Evolutionary conservation across 2,329 filamentous ascomycete genomes (phyloP), one percentile per base, ranked within the genome.

Genomic region (Fusarium concolor): DNA sequence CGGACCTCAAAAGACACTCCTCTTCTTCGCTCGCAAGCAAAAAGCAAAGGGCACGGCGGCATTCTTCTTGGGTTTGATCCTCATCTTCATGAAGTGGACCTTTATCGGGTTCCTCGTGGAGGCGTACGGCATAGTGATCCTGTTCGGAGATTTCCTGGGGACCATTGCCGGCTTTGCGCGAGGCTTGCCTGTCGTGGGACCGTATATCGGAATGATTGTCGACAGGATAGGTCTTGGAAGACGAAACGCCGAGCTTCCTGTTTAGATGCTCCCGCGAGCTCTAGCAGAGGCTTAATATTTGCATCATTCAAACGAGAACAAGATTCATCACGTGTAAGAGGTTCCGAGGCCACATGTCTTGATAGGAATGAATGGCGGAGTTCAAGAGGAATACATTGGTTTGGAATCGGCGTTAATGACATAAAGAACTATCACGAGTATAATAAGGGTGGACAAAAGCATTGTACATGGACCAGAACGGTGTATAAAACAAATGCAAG

Each of bases 61-160:
- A 17, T 99, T 99, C 82, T 90, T 92, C 74, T 83, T 84, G 5
- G 96, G 96, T 15, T 91, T 99, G 38, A 75, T 89, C 11, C 86
- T 99, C 18, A 99, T 99, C 72, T 83, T 99, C 38, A 79, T 97
- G 75, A 88, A 92, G 64, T 99, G 96, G 94, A 92, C 96, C 1
- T 86, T 99, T 56, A 87, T 96, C 66, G 96, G 96, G 28, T 99
- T 99, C 81, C 75, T 91, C 59, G 87, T 98, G 72, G 96, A 99
- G 81, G 80, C 95, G 5, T 98, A 98, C 80, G 96, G 96, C 29
- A 95, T 99, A 70, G 87, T 96, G 71, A 87, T 97, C 51, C 83
- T 99, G 35, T 99, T 99, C 81, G 96, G 96, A 35, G 96, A 99
- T 80, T 98, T 98, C 81, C 86, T 98, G 61, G 92, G 94, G 47